Conservation (phyloP, 164 flowering plant species). For the Akebia trifoliata region DNA sequence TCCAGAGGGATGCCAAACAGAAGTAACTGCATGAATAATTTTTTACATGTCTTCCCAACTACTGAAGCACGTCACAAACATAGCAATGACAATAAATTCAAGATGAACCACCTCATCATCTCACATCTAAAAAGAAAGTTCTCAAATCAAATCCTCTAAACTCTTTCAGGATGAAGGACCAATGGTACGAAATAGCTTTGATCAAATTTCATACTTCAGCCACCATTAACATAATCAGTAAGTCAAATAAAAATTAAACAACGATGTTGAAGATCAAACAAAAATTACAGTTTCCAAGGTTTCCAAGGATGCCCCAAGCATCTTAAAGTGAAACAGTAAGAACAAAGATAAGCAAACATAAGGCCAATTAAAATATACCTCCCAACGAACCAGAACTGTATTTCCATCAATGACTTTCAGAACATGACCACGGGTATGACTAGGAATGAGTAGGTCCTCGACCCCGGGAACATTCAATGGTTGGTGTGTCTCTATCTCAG, state of each 20-base stretch:
- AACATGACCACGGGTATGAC: conserved; percentile 65
- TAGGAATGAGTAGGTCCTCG: conserved; percentile 72
- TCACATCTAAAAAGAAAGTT: no score
- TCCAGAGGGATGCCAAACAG: no score
- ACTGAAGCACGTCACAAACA: no score
- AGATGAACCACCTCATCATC: no score
- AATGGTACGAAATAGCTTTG: no score
- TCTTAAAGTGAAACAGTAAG: neutral
- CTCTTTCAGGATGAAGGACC: no score
- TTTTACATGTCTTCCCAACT: no score
- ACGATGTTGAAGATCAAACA: neutral
- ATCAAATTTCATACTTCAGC: no score
- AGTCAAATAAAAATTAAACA: neutral
- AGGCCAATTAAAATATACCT: conserved; percentile 40
- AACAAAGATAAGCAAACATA: neutral
- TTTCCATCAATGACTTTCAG: conserved; percentile 52
- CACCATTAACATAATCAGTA: no score
- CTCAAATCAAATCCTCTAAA: no score
- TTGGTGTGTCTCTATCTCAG: conserved; percentile 47
- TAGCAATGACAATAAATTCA: no score
- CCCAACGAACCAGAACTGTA: conserved; percentile 85
- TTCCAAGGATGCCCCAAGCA: neutral
- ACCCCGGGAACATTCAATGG: conserved; percentile 67
- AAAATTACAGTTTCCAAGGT: neutral
- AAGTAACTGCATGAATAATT: no score